phyloP scores from a whole-genome alignment of 352 stramenopile genomes.

The Pythium sp. region DNA sequence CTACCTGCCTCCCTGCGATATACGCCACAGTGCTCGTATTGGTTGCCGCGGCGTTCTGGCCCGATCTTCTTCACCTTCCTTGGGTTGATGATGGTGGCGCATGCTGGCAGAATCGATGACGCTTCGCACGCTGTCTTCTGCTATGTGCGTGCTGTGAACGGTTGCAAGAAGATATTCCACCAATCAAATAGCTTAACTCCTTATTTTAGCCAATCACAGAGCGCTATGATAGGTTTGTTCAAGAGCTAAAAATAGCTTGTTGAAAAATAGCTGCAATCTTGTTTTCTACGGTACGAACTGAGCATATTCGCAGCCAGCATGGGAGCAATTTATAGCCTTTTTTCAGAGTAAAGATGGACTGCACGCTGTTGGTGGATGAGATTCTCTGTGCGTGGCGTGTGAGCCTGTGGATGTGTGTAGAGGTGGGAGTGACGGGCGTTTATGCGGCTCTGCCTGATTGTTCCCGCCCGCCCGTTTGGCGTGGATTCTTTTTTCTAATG shows the following conservation, averaged over 20 bases:
- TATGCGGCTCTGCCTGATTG: background rate
- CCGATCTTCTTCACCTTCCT: conserved; percentile 2
- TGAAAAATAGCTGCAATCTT: background rate
- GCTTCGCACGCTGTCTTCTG: background rate
- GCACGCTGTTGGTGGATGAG: background rate
- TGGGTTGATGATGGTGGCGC: background rate
- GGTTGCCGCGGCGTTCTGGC: background rate
- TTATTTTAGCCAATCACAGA: background rate
- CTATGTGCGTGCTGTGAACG: background rate
- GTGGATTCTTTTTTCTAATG: background rate
- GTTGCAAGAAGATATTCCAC: background rate
- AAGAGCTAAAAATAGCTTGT: background rate
- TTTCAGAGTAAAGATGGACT: background rate
- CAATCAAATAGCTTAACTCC: background rate
- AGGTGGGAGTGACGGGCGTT: too few relatives aligned
- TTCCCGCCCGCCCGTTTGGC: background rate
- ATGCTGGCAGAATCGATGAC: background rate
- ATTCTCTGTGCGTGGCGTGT: background rate
- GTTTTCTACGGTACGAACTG: background rate
- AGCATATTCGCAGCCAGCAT: background rate
- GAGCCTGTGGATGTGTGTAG: background rate
- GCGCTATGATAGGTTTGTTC: background rate
- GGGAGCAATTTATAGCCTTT: conserved; percentile 2
- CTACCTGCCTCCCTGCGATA: background rate
- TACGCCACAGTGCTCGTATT: conserved; percentile 1